Evolutionary conservation across 495 filamentous ascomycete genomes (phyloP).

Genomic region (Pseudevernia furfuracea): DNA sequence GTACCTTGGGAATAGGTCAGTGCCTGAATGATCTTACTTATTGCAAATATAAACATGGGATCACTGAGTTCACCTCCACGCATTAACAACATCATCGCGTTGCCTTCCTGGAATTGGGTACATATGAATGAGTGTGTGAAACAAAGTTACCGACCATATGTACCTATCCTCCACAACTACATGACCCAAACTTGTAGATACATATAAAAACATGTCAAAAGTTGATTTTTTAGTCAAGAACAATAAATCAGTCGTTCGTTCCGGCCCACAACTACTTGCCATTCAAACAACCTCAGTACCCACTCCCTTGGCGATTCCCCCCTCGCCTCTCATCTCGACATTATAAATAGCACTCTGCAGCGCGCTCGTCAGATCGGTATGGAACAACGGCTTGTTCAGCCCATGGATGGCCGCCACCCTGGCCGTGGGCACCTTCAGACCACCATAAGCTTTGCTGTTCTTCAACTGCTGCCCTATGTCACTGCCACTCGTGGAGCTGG

Average conservation of each 20-base stretch:
- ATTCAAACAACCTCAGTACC: background rate
- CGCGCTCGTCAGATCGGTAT: constrained; percentile 87
- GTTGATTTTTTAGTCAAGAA: background rate
- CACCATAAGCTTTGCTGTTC: constrained; percentile 32
- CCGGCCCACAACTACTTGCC: constrained; percentile 4
- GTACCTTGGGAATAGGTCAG: too few relatives aligned
- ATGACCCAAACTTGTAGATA: too few relatives aligned
- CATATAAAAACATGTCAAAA: too few relatives aligned
- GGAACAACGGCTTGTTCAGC: constrained; percentile 85
- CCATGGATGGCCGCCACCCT: constrained; percentile 69
- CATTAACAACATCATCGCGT: too few relatives aligned
- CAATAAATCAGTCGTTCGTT: constrained; percentile 3
- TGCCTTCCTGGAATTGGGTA: too few relatives aligned
- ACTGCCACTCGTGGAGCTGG: constrained; percentile 25
- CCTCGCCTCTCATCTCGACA: constrained; percentile 42
- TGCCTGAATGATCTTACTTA: too few relatives aligned
- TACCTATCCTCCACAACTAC: too few relatives aligned
- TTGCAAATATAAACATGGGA: too few relatives aligned
- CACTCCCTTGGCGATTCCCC: constrained; percentile 11
- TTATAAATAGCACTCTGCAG: constrained; percentile 83
- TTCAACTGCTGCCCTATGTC: constrained; percentile 28
- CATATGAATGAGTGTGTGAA: too few relatives aligned
- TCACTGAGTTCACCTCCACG: too few relatives aligned
- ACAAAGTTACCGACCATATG: too few relatives aligned
- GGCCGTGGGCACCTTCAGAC: constrained; percentile 19